Base-by-base conservation (phyloP, 306 rosid genomes). In the Arachis stenosperma region DNA sequence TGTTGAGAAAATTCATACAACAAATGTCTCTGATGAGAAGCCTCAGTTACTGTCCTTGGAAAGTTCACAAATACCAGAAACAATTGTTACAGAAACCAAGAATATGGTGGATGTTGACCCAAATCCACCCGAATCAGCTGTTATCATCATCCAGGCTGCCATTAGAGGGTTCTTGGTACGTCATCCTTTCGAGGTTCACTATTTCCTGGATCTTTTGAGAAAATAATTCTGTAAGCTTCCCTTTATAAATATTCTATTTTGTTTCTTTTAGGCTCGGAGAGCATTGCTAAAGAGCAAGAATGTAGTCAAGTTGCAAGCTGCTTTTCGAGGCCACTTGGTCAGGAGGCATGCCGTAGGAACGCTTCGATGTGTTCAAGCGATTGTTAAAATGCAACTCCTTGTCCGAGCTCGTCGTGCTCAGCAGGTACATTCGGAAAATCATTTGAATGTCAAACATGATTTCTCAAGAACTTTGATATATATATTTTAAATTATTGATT, bases 281-380 rank as follows among this genome's bases (percentile, higher is more conserved):
- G 83, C 62, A 65, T 69, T 88, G 54, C 41, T 83, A 6, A 82
- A 90, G 82, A 79, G 58, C 41, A 85, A 86, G 84, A 87, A 83
- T 67, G 82, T 79, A 14, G 86, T 95, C 75, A 95, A 90, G 79
- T 79, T 95, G 90, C 99, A 95, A 88, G 98, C 99, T 82, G 92
- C 86, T 68, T 78, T 91, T 76, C 97, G 99, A 8, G 98, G 99
- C 69, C 90, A 87, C 86, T 86, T 95, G 86, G 99, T 87, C 14
- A 84, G 99, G 73, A 87, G 86, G 75, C 93, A 90, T 73, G 99
- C 99, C 52, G 85, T 86, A 13, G 99, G 98, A 76, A 88, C 99
- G 14, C 82, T 95, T 63, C 96, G 93, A 44, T 95, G 99, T 83
- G 86, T 89, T 71, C 96, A 88, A 83, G 96, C 96, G 74, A 87